Percentiles rank a stretch among this genome's conserved stretches.
These are phyloP conservation scores for Letharia lupina DNA, from an alignment of 495 filamentous ascomycete species.

Conservation along the genomic window DNA sequence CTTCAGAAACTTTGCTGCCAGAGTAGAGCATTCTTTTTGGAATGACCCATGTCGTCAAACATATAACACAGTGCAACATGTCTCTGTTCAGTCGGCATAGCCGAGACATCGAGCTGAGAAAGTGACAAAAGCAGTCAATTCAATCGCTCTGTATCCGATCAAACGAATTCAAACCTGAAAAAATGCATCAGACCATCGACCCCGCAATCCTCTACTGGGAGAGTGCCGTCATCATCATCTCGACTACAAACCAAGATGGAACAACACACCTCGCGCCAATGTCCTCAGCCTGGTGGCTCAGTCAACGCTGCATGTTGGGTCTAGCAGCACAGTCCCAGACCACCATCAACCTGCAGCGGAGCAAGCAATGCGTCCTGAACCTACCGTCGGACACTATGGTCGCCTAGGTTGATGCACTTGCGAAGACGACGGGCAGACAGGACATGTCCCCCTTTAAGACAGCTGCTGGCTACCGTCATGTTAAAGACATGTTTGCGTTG, in stretches of 20 bases:
- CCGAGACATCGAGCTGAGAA: neutral
- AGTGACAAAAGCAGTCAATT: neutral
- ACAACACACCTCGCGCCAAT: constrained; percentile 38
- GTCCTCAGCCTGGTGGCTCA: constrained; percentile 43
- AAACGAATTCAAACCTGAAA: neutral
- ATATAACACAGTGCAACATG: neutral
- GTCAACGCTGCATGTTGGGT: constrained; percentile 39
- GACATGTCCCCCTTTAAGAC: constrained; percentile 28
- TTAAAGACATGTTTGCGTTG: constrained; percentile 37
- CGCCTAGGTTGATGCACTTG: constrained; percentile 32
- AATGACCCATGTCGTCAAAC: neutral
- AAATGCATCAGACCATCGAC: constrained; percentile 31
- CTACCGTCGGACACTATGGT: constrained; percentile 35
- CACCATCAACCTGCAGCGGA: constrained; percentile 36
- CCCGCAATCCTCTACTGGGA: constrained; percentile 42
- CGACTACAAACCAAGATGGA: constrained; percentile 37
- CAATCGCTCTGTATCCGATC: neutral
- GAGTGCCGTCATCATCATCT: constrained; percentile 37
- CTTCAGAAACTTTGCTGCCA: neutral
- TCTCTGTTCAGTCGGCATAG: neutral
- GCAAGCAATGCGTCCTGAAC: constrained; percentile 39
- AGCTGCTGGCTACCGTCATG: constrained; percentile 29
- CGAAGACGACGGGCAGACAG: constrained; percentile 34
- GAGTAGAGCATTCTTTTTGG: neutral
- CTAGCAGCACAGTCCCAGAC: constrained; percentile 34